These are phyloP conservation scores for Jaapia argillacea DNA, from an alignment of 768 basidiomycete species.

Conservation along the genomic window DNA sequence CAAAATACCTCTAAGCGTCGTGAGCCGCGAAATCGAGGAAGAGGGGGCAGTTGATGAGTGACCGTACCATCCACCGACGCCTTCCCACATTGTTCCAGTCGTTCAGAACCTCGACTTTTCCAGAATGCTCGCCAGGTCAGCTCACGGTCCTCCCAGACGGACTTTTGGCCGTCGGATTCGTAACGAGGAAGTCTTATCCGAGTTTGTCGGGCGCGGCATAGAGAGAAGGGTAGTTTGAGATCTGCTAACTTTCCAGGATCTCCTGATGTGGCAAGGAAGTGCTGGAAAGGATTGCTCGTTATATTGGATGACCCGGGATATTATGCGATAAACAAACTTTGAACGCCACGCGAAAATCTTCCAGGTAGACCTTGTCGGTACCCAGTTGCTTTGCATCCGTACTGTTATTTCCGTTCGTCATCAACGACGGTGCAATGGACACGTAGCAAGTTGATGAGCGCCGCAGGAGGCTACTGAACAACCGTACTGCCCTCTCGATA, in stretches of 20 bases:
- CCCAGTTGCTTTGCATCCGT: constrained; percentile 16
- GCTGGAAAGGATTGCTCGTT: constrained; percentile 31
- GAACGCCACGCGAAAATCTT: constrained; percentile 85
- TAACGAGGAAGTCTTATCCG: constrained; percentile 48
- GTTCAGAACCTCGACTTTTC: constrained; percentile 42
- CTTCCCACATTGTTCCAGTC: constrained; percentile 42
- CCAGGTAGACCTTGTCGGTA: constrained; percentile 63
- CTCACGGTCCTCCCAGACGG: constrained; percentile 57
- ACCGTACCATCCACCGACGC: constrained; percentile 53
- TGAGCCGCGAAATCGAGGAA: background rate
- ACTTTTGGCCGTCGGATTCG: constrained; percentile 28
- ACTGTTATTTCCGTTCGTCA: constrained; percentile 7
- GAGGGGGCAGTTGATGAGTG: background rate
- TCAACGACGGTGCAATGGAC: constrained; percentile 9
- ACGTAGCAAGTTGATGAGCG: constrained; percentile 22
- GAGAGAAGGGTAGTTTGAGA: constrained; percentile 53
- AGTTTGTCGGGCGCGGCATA: constrained; percentile 52
- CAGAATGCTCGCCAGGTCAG: constrained; percentile 55
- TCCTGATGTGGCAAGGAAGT: constrained; percentile 53
- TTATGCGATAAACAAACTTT: constrained; percentile 36
- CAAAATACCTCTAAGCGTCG: constrained; percentile 65
- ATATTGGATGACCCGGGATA: constrained; percentile 3
- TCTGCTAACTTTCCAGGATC: constrained; percentile 30
- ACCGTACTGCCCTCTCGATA: constrained; percentile 59
- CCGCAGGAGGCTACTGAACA: constrained; percentile 67